Percentiles rank a stretch among this genome's conserved stretches.
phyloP scores from a whole-genome alignment of 2,329 filamentous ascomycete species.

The Pestalotiopsis sp. region DNA sequence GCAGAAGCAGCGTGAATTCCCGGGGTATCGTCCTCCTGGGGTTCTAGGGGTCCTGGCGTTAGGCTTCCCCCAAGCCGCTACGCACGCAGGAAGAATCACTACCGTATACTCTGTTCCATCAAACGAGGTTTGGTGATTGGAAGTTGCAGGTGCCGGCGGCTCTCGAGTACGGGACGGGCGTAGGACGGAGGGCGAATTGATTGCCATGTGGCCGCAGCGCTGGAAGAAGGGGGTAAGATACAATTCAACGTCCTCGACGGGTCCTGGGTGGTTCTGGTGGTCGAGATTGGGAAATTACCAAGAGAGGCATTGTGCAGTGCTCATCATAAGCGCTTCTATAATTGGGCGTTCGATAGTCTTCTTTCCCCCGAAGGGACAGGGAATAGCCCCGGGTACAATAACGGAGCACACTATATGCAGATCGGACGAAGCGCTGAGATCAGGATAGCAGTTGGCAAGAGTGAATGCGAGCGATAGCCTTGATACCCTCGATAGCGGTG shows the following conservation, averaged over 20 bases:
- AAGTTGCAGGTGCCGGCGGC: not conserved
- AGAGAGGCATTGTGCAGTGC: not conserved
- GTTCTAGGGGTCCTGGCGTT: not conserved
- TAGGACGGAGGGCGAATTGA: not conserved
- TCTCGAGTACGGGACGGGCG: not conserved
- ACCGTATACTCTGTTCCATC: not conserved
- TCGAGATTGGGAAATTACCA: not conserved
- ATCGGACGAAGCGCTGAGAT: not conserved
- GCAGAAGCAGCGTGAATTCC: not conserved
- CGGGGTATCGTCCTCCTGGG: not conserved
- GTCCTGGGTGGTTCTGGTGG: not conserved
- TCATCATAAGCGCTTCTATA: not conserved
- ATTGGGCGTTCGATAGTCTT: not conserved
- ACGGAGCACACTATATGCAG: not conserved
- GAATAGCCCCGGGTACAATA: not conserved
- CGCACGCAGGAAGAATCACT: not conserved
- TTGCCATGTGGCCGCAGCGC: not conserved
- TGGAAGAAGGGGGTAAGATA: not conserved
- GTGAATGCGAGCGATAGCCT: not conserved
- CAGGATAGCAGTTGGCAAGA: not conserved
- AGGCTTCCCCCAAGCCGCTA: not conserved
- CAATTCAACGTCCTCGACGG: not conserved
- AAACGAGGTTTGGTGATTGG: not conserved
- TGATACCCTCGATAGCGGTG: no score
- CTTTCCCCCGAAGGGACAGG: not conserved